Base-by-base conservation (phyloP, 2,329 filamentous ascomycete species). In the Pseudogymnoascus pannorum region DNA sequence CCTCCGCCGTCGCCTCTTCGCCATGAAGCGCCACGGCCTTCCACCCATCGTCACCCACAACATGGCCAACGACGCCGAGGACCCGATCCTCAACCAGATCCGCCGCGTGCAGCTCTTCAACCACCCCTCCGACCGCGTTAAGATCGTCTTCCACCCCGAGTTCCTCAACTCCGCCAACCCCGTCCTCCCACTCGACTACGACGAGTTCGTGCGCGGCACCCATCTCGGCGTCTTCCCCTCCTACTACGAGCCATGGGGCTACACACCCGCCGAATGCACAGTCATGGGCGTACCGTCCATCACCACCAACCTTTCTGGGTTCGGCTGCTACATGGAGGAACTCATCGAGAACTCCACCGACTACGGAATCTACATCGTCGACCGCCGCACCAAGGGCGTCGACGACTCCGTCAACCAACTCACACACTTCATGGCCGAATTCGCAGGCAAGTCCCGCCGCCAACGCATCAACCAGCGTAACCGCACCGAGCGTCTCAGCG, bases 271-370 rank as follows among this genome's bases (percentile, higher is more conserved):
- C 59, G 94, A 97, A 75, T 99, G 94, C 76, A 97, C 94, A 0
- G 94, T 97, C 65, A 97, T 97, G 94, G 94, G 94, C 69, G 92
- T 99, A 40, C 94, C 94, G 44, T 96, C 91, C 75, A 97, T 99
- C 76, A 97, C 94, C 9, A 97, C 93, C 26, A 99, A 99, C 75
- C 79, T 99, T 48, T 97, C 94, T 5, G 94, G 94, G 18, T 99
- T 99, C 71, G 94, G 94, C 58, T 97, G 94, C 77, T 97, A 99
- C 76, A 99, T 99, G 94, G 94, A 99, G 75, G 94, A 97, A 76
- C 78, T 97, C 68, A 97, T 99, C 67, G 93, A 97, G 77, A 97
- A 97, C 76, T 95, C 93, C 40, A 89, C 89, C 66, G 94, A 99
- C 75, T 97, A 99, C 72, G 94, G 94, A 67, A 97, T 99, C 76